Evolutionary conservation across 495 filamentous ascomycete species (phyloP), one percentile per base, ranked within the genome.

Genomic region (Penicillium roqueforti): DNA sequence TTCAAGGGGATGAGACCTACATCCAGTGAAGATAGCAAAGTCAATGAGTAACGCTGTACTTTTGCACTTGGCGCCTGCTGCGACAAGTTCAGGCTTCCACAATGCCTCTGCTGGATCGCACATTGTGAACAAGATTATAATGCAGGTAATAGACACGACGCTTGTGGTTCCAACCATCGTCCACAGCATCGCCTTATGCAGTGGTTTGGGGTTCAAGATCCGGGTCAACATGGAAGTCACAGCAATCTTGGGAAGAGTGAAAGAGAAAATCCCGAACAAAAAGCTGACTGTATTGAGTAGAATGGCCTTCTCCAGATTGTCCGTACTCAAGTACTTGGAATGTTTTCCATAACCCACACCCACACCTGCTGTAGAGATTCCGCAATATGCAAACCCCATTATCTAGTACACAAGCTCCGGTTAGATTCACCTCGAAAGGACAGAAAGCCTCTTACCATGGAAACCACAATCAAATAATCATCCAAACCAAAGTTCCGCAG

Each of bases 381-480:
- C 59, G 28, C 59, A 62, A 28, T 65, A 67, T 32, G 51, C 56
- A 3, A 67, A 40, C 9, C 58, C 44, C 28, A 65, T 9, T 23
- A 61, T 25, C 59, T 61, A 54, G 13, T 10, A 28, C 9, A 52
- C 8, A 55, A 11, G 14, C 4, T 26, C 14, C 4, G 3, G 6
- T 49, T 18, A 49, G 47, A 19, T 38, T 18, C 14, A 6, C 1
- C 1, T 4, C 1, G 14, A 37, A 4, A 48, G n/a, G 31, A 13
- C 0, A n/a, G 4, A 25, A 13, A 14, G 4, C 13, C 0, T 6
- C 56, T 49, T 56, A 78, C 76, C 60, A 77, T 65, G 38, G 78
- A 68, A 2, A 66, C 22, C 1, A 69, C 59, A 62, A 81, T 78
- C 34, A 78, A 68, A 41, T 72, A 77, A 58, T 84, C 80, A 67